Base-by-base conservation (phyloP, 257 asterid species). In the Thymus quinquecostatus region DNA sequence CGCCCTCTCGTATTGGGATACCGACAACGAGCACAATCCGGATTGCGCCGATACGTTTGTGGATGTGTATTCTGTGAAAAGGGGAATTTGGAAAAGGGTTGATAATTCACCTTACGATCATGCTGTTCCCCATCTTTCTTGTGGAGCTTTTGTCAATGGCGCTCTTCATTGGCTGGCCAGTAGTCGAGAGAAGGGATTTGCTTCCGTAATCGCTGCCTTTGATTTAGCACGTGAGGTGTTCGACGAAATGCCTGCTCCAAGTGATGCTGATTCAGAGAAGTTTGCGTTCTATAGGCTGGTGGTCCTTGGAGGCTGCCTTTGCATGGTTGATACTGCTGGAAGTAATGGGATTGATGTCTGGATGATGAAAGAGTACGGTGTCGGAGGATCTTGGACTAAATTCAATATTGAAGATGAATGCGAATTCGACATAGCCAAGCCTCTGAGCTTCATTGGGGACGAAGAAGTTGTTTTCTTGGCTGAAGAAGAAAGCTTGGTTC, bases 121-220 rank as follows among this genome's bases (percentile, higher is more conserved):
- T 66, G 69, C 68, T 21, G 79, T 80, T 61, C 72, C 78, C 38
- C 34, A 60, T 0, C 59, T 59, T 64, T 70, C 73, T 4, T 44
- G 78, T 3, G 88, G 85, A 60, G 79, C 64, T 34, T 80, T 78
- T 14, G 57, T 84, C 10, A 70, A 75, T 68, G 88, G 88, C 3
- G 75, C 75, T 12, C 14, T 82, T 21, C 86, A 86, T 72, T 84
- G 92, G 88, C 63, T 82, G 73, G 88, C 87, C 58, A 11, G 71
- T 57, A 64, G 49, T 2, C 10, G 69, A 50, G 64, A 58, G 45
- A 1, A 41, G 1, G 79, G 69, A 1, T 67, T 53, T 61, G n/a
- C 44, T 4, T 79, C 82, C n/a, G 85, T 86, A 8, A 76, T 86
- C n/a, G 79, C 81, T 41, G 86, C 85, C 63, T 84, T 84, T 41